Evolutionary conservation across 495 filamentous ascomycete species (phyloP), one percentile per base, ranked within the genome.

Genomic region (Massariosphaeria phaeospora): DNA sequence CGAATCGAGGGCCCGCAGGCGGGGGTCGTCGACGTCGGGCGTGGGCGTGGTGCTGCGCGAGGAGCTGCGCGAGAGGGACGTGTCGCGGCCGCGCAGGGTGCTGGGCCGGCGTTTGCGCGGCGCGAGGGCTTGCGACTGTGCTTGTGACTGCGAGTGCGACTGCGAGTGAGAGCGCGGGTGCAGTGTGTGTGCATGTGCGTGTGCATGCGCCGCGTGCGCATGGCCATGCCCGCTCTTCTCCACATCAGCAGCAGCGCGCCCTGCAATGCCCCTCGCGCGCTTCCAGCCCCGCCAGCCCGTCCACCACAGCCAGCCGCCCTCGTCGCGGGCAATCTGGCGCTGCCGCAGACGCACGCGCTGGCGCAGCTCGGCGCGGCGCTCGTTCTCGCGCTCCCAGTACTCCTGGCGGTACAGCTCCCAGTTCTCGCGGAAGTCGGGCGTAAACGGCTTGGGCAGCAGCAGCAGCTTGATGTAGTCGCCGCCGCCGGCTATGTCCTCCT

Each of bases 351-450:
- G 77, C 20, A 93, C 66, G 62, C 84, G 84, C 41, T 79, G 72
- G 36, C 88, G 79, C 31, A 96, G 72, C 40, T 85, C 67, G 4
- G 82, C 78, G 12, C 93, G 86, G 2, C 89, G 80, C 70, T 93
- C 89, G 62, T 98, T 98, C 69, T 98, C 94, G 55, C 82, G 84
- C 60, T 96, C 93, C 93, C 93, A 98, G 66, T 95, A 98, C 53
- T 96, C 90, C 24, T 84, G 79, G 29, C 94, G 78, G 69, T 91
- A 98, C 3, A 89, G 69, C 63, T 98, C 93, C 93, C 93, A 98
- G 55, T 94, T 95, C 65, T 95, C 89, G n/a, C 93, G 81, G 66
- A 98, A 97, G 47, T 86, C 86, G 0, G 94, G 84, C 10, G 88
- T 91, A 60, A 98, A 98, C 0, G 90, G 88, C 69, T 98, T 98